Base-by-base conservation (phyloP, 345 rosid genomes). In the Crucihimalaya himalaica region DNA sequence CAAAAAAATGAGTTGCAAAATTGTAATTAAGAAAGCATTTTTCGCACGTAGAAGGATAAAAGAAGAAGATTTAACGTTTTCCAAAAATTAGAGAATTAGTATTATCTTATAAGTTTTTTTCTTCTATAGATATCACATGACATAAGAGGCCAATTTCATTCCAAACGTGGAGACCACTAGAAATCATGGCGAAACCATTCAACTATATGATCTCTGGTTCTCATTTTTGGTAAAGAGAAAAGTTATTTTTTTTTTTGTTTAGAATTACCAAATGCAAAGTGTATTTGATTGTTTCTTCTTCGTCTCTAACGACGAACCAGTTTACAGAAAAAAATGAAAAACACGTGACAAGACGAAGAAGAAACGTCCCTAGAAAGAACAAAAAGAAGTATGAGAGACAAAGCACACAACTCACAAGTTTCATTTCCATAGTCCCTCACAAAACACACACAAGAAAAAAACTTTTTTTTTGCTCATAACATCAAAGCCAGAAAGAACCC, bases 351-450 rank as follows among this genome's bases (percentile, higher is more conserved):
- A 64, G 47, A n/a, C n/a, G n/a, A n/a, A n/a, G n/a, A n/a, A n/a
- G n/a, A n/a, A n/a, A n/a, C n/a, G n/a, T n/a, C n/a, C 52, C 52
- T 39, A 11, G 3, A 56, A 55, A 34, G 2, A 9, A 8, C 40
- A 45, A 12, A 0, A 14, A 34, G 43, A 5, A 62, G 43, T 18
- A 29, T 27, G 14, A 14, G 20, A 35, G 13, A 35, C 40, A 35
- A 2, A 3, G 10, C 40, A 29, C 34, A 57, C 11, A 9, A 13
- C 20, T 29, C 42, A 14, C 18, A 28, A 42, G 31, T 18, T 59
- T 71, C 48, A 53, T 43, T 42, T 29, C 40, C 55, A 48, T 40
- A 34, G 25, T 69, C 54, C 29, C 40, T 53, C 45, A 63, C 32
- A 40, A 19, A 48, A 28, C n/a, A 37, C 13, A 37, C 15, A 35